These are phyloP conservation scores for Rhizoclosmatium sp. DNA, from an alignment of 192 early-diverging fungal species.

Conservation along the genomic window DNA sequence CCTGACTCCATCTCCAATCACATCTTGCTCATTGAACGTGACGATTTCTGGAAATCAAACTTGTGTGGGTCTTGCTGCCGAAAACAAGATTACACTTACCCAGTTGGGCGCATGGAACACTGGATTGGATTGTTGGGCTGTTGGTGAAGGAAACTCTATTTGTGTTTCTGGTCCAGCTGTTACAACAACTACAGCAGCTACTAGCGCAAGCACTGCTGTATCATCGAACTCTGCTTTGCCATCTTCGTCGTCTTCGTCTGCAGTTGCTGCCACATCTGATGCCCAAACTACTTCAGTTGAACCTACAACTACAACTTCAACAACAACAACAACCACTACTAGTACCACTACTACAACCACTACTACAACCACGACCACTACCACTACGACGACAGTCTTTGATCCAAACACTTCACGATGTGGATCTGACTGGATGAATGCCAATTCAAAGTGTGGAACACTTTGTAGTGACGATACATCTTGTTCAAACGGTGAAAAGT, in stretches of 20 bases:
- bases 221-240: neutral
- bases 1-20: neutral
- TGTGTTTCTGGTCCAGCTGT: neutral
- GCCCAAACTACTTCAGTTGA: neutral
- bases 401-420: no score
- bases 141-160: neutral
- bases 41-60: neutral
- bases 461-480: neutral
- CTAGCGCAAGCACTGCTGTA: neutral
- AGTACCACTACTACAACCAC: no score
- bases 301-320: no score
- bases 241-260: neutral
- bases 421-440: no score
- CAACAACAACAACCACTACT: no score
- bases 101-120: neutral
- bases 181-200: neutral
- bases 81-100: neutral
- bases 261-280: neutral
- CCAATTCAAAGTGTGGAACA: neutral
- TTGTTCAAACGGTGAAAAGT: neutral
- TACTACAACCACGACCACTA: no score
- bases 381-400: no score
- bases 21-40: neutral
- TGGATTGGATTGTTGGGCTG: neutral
- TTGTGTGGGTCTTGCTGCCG: neutral